Percentiles rank a stretch among this genome's conserved stretches.
These are phyloP conservation scores for Carpinus viminea DNA, from an alignment of 306 rosid genomes.

Conservation along the genomic window DNA sequence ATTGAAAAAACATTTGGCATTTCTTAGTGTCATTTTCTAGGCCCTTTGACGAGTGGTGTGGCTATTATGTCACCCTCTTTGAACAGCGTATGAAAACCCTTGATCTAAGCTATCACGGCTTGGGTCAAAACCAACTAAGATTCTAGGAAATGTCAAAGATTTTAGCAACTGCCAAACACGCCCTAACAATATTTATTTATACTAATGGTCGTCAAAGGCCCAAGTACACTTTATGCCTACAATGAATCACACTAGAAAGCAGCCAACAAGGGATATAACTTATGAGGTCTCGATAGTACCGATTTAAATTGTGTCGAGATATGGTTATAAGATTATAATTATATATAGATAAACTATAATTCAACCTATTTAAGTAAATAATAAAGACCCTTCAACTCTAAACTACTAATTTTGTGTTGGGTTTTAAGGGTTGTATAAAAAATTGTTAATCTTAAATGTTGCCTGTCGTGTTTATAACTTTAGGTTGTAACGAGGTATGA, in stretches of 20 bases:
- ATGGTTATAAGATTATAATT: too few relatives aligned
- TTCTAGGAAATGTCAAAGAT: slow-evolving; percentile 46
- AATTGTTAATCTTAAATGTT: too few relatives aligned
- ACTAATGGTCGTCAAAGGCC: not conserved
- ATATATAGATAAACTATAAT: too few relatives aligned
- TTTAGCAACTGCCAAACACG: not conserved
- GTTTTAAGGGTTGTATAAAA: too few relatives aligned
- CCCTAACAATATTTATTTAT: not conserved
- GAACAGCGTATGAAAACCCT: slow-evolving; percentile 32
- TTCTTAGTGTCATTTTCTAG: slow-evolving; percentile 34
- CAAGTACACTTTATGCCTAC: not conserved
- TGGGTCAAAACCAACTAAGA: slow-evolving; percentile 53
- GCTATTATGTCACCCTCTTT: slow-evolving; percentile 48
- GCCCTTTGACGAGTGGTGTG: slow-evolving; percentile 32
- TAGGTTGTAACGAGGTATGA: too few relatives aligned
- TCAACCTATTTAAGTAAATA: too few relatives aligned
- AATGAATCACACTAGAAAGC: not conserved
- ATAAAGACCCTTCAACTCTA: too few relatives aligned
- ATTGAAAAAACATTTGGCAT: slow-evolving; percentile 38
- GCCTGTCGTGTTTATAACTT: too few relatives aligned
- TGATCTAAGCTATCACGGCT: slow-evolving; percentile 16
- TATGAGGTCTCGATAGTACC: too few relatives aligned
- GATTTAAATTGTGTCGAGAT: too few relatives aligned
- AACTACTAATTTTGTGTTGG: too few relatives aligned
- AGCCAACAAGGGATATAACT: not conserved